Evolutionary conservation across 2,329 filamentous ascomycete genomes (phyloP).

Genomic region (Pseudocercospora fijiensis): DNA sequence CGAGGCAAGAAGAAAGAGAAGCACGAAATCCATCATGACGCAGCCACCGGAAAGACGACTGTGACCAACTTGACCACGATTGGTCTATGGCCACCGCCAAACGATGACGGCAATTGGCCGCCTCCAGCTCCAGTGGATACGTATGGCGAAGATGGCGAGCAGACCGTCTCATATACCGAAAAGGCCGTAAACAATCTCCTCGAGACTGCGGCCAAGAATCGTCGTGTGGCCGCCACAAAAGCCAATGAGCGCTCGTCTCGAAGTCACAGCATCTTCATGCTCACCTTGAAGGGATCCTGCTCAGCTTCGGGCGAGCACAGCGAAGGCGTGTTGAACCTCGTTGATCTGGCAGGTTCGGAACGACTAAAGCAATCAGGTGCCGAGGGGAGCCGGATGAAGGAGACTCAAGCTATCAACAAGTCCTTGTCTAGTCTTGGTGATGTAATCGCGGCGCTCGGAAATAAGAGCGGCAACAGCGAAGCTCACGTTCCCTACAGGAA

Average conservation of each 20-base stretch:
- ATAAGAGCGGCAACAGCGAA: conserved; percentile 65
- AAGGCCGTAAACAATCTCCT: conserved; percentile 48
- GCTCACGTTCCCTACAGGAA: conserved; percentile 88
- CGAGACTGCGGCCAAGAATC: conserved; percentile 75
- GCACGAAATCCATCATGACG: conserved; percentile 86
- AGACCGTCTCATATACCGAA: conserved; percentile 29
- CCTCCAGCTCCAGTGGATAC: conserved; percentile 24
- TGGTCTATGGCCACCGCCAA: conserved; percentile 71
- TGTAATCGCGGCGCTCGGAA: conserved; percentile 89
- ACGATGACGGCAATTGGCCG: conserved; percentile 54
- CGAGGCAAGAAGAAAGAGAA: conserved; percentile 63
- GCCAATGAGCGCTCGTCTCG: conserved; percentile 93
- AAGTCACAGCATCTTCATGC: conserved; percentile 93
- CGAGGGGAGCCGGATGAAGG: conserved; percentile 81
- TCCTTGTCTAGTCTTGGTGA: conserved; percentile 88
- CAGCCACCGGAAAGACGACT: conserved; percentile 74
- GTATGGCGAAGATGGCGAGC: conserved; percentile 3
- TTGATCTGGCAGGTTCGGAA: conserved; percentile 92
- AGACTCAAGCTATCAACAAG: conserved; percentile 98
- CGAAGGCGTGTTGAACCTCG: conserved; percentile 91
- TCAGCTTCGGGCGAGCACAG: conserved; percentile 75
- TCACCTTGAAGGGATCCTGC: conserved; percentile 68
- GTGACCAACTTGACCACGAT: conserved; percentile 79
- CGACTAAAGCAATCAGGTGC: conserved; percentile 82
- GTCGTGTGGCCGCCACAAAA: conserved; percentile 93